phyloP scores from a whole-genome alignment of 495 filamentous ascomycete species.

The Oidiodendron maius region DNA sequence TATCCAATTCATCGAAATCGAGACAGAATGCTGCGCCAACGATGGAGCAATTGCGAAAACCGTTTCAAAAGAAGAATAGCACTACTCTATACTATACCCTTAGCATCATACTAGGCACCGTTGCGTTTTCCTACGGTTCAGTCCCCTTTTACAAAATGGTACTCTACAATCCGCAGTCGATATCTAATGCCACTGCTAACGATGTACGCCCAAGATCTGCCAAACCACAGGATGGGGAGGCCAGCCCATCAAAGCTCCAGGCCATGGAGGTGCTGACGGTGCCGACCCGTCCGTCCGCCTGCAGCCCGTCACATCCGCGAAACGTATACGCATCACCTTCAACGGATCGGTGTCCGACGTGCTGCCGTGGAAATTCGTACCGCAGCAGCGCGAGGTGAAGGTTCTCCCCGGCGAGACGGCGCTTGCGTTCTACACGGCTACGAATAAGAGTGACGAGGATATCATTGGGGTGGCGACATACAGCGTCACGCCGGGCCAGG shows the following conservation, averaged over 20 bases:
- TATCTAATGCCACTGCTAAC: neutral
- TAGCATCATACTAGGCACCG: conserved; percentile 82
- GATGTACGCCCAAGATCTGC: conserved; percentile 63
- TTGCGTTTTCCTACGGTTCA: conserved; percentile 89
- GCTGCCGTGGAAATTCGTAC: conserved; percentile 93
- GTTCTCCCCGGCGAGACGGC: conserved; percentile 96
- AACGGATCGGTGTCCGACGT: conserved; percentile 90
- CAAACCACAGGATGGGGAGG: conserved; percentile 94
- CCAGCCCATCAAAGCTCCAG: conserved; percentile 75
- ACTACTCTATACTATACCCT: conserved; percentile 68
- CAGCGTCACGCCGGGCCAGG: conserved; percentile 90
- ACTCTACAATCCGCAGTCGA: conserved; percentile 10
- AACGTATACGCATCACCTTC: conserved; percentile 93
- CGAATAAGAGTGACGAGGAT: conserved; percentile 79
- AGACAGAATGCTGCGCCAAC: conserved; percentile 31
- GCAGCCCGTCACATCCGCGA: conserved; percentile 69
- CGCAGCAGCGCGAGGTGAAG: conserved; percentile 94
- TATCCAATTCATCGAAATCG: conserved; percentile 17
- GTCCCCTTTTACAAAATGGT: conserved; percentile 99
- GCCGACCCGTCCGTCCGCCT: conserved; percentile 67
- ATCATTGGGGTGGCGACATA: conserved; percentile 99
- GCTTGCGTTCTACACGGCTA: conserved; percentile 95
- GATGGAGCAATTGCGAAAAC: conserved; percentile 49
- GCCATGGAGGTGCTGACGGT: conserved; percentile 47
- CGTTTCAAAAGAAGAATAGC: conserved; percentile 52